Conservation (phyloP, 208 protist genomes). For the Leishmania tarentolae region DNA sequence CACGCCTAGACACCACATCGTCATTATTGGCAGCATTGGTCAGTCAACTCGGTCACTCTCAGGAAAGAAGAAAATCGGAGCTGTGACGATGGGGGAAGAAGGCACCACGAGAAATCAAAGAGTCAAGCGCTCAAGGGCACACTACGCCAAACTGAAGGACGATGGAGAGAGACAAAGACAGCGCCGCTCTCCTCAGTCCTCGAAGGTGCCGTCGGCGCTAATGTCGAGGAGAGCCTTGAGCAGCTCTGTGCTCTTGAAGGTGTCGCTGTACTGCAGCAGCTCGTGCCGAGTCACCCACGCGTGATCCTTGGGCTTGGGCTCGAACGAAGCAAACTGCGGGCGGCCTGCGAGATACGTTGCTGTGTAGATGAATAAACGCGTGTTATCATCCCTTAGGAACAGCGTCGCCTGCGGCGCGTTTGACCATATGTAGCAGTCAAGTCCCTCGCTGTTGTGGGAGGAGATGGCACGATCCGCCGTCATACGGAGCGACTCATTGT, state of each 20-base stretch:
- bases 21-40: background rate
- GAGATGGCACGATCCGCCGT: conserved; percentile 61
- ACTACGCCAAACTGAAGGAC: background rate
- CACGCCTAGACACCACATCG: background rate
- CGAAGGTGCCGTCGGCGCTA: conserved; percentile 72
- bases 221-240: conserved; percentile 74
- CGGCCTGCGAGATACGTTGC: conserved; percentile 73
- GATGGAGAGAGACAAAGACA: background rate
- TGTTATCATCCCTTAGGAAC: conserved; percentile 31
- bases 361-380: conserved; percentile 70
- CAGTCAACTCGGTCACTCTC: background rate
- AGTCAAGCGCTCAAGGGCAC: background rate
- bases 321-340: conserved; percentile 61
- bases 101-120: background rate
- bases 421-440: conserved; percentile 81
- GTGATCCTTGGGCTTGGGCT: conserved; percentile 65
- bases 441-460: conserved; percentile 49
- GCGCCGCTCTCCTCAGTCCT: conserved; percentile 5
- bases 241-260: conserved; percentile 59
- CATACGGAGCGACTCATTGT: conserved; percentile 76
- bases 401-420: conserved; percentile 79
- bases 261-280: conserved; percentile 64
- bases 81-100: background rate
- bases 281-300: conserved; percentile 81
- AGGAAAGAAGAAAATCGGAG: background rate